Conservation (phyloP, 805 yeast genomes). For the Brettanomyces custersianus region DNA sequence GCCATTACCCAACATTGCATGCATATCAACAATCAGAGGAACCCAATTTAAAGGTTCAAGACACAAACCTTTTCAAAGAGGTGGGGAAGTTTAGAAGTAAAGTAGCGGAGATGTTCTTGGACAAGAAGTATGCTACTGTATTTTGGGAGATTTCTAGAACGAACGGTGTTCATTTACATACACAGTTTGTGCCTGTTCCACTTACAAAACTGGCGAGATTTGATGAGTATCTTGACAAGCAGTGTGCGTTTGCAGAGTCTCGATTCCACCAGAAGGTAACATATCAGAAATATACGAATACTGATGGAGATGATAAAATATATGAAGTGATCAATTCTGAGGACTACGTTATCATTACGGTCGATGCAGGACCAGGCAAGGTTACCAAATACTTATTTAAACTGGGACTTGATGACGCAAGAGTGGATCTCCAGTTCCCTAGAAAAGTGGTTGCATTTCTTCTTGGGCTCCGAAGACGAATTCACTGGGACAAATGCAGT, state of each 20-base stretch:
- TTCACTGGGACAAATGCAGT: slow-evolving; percentile 70
- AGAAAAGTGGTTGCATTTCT: slow-evolving; percentile 66
- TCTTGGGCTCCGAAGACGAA: slow-evolving; percentile 49
- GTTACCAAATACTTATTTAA: slow-evolving; percentile 19
- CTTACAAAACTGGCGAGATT: slow-evolving; percentile 31
- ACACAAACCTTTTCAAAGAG: slow-evolving; percentile 34
- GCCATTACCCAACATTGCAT: slow-evolving; percentile 46
- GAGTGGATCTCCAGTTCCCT: slow-evolving; percentile 74
- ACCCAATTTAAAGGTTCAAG: slow-evolving; percentile 15
- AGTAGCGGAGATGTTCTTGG: slow-evolving; percentile 39
- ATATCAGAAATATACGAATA: slow-evolving; percentile 27
- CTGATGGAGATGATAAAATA: slow-evolving; percentile 13
- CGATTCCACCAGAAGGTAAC: slow-evolving; percentile 24
- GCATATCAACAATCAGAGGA: slow-evolving; percentile 20
- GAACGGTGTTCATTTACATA: slow-evolving; percentile 64
- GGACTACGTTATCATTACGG: slow-evolving; percentile 27
- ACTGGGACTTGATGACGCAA: slow-evolving; percentile 19
- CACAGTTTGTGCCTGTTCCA: slow-evolving; percentile 65
- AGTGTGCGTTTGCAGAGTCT: slow-evolving; percentile 36
- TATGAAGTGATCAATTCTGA: slow-evolving; percentile 20
- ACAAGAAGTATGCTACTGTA: slow-evolving; percentile 40
- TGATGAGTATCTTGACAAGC: slow-evolving; percentile 36
- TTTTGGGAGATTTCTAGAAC: slow-evolving; percentile 62
- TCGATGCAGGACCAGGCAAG: slow-evolving; percentile 15
- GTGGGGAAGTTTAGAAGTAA: slow-evolving; percentile 36